Base-by-base conservation (phyloP, 176 grass and related monocot genomes). In the Carex scoparia region DNA sequence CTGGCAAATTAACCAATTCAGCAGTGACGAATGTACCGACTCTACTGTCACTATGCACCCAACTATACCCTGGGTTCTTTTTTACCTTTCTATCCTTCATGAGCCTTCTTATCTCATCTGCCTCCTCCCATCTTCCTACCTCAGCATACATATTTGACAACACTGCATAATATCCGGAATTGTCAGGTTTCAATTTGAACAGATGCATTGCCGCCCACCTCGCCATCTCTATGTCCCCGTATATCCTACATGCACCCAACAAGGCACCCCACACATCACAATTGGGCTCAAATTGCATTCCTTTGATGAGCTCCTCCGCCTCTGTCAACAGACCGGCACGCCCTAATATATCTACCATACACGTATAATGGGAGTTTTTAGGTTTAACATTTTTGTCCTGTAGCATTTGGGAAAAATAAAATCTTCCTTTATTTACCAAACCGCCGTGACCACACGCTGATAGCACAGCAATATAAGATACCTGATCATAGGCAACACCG, bases 301-400 rank as follows among this genome's bases (percentile, higher is more conserved):
- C 90, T 89, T 19, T 90, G 42, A 98, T 90, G 53, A 98, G 64
- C 54, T 94, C 86, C 79, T 68, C 84, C 72, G 80, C 87, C 48
- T 94, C 88, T 85, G 32, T 67, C 33, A 98, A 65, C n/a, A 86
- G 86, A 16, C 93, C 95, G 68, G 93, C 83, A 88, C 95, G 86
- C 5, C 95, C 92, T 64, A 94, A 74, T 91, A 98, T 80, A 85
- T 98, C 95, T 74, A 94, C 95, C 91, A 98, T 92, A 69, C 95
- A 94, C 73, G 95, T 88, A 90, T 94, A 98, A 54, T 94, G 95
- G 86, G 91, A 93, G 46, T 94, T 91, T 80, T 84, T 90, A 63
- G 92, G 91, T 62, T 66, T 91, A 38, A 94, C 87, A 84, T 88
- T 87, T 81, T 90, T 85, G 28, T 65, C 63, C 37, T 68, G 38